A percentile compares a stretch with the other conserved stretches of the same genome.
phyloP scores from a whole-genome alignment of 345 rosid genomes.

The Citrus hindsii region DNA sequence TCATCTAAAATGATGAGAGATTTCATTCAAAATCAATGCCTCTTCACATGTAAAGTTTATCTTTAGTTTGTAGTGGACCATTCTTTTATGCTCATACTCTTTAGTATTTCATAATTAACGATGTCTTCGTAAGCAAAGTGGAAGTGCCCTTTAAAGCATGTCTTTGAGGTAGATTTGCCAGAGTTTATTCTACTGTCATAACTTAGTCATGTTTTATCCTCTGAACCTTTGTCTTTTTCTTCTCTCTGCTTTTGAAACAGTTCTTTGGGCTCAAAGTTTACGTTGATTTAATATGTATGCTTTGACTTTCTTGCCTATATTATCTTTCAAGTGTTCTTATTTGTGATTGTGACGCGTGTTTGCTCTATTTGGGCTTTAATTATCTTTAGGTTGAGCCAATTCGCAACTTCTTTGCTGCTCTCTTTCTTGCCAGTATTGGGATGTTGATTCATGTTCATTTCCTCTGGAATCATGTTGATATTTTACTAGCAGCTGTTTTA shows the following conservation, averaged over 20 bases:
- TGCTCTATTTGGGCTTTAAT: conserved; percentile 5
- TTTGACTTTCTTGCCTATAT: neutral
- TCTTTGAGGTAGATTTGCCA: neutral
- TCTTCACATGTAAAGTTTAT: neutral
- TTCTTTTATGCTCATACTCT: neutral
- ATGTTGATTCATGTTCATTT: conserved; percentile 89
- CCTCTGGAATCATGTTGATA: conserved; percentile 92
- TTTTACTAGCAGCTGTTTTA: conserved; percentile 76
- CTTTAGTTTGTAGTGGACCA: neutral
- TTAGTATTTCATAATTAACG: neutral
- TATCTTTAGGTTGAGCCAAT: conserved; percentile 77
- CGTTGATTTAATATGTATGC: neutral
- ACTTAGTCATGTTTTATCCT: neutral
- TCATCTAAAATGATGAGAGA: neutral
- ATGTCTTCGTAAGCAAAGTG: neutral
- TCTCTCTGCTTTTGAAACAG: neutral
- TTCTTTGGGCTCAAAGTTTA: neutral
- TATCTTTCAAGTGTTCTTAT: neutral
- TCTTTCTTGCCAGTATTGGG: conserved; percentile 91
- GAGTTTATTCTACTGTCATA: neutral
- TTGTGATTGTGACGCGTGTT: neutral
- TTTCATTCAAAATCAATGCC: neutral
- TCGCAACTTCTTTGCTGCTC: conserved; percentile 91
- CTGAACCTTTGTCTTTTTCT: neutral
- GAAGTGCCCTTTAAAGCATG: neutral